A percentile compares a stretch with the other conserved stretches of the same genome.
phyloP scores from a whole-genome alignment of 1,284 basidiomycete genomes.

The Pyrrhoderma lamaoense region DNA sequence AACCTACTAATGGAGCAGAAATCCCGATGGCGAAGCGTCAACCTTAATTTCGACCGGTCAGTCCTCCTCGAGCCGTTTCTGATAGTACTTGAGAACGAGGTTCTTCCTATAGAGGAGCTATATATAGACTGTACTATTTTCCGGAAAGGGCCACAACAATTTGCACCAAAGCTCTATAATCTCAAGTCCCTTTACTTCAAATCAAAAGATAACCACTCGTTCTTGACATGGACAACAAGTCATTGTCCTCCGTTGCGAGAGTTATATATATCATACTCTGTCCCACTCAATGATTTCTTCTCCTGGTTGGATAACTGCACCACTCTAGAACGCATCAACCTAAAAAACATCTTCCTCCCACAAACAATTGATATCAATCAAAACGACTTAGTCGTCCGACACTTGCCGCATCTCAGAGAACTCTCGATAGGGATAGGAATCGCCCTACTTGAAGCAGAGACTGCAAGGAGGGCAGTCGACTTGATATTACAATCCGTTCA shows the following conservation, averaged over 20 bases:
- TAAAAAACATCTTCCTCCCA: too few species aligned
- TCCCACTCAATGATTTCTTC: background rate
- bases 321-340: background rate
- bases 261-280: background rate
- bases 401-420: too few species aligned
- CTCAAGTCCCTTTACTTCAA: background rate
- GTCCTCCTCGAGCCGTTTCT: background rate
- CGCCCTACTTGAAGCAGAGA: too few species aligned
- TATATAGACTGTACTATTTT: background rate
- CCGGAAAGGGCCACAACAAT: background rate
- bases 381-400: too few species aligned
- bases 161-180: background rate
- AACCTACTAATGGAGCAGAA: background rate
- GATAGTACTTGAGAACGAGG: background rate
- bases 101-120: background rate
- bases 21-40: background rate
- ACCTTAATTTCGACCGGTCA: background rate
- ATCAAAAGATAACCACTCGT: background rate
- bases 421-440: too few species aligned
- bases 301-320: background rate
- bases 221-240: background rate
- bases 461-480: too few species aligned
- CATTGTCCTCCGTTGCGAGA: background rate
- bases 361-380: too few species aligned
- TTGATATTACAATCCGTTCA: too few species aligned